Evolutionary conservation across 108 stramenopile genomes (phyloP).

Genomic region (Fragilaria crotonensis): DNA sequence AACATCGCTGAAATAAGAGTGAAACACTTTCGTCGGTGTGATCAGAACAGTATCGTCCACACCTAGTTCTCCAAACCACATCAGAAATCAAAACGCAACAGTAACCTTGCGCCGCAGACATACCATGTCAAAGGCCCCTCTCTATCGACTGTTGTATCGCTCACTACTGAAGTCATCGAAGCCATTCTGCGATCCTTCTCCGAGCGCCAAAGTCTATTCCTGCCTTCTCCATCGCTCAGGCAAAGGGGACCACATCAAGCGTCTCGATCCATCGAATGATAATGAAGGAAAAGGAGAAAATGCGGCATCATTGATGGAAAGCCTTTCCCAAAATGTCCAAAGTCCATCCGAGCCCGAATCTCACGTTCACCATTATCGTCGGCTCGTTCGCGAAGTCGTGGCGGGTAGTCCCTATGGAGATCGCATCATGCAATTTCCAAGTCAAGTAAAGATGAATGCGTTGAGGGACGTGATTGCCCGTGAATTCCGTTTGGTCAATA

Average conservation of each 20-base stretch:
- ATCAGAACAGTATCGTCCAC: too few species aligned
- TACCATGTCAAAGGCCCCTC: not conserved
- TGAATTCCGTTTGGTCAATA: slow-evolving; percentile 51
- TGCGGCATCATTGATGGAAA: not conserved
- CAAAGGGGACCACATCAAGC: slow-evolving; percentile 48
- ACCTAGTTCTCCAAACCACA: too few species aligned
- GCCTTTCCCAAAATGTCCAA: not conserved
- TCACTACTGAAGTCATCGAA: slow-evolving; percentile 57
- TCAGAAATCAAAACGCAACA: too few species aligned
- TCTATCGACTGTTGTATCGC: slow-evolving; percentile 39
- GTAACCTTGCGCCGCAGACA: too few species aligned
- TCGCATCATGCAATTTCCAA: slow-evolving; percentile 28
- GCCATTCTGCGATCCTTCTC: slow-evolving; percentile 47
- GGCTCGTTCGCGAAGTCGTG: slow-evolving; percentile 62
- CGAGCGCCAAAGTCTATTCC: slow-evolving; percentile 30
- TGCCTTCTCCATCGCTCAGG: slow-evolving; percentile 59
- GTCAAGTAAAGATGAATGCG: slow-evolving; percentile 10
- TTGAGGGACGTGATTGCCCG: slow-evolving; percentile 49
- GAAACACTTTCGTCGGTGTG: too few species aligned
- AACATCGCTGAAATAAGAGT: too few species aligned
- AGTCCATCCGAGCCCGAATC: not conserved
- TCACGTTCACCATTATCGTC: slow-evolving; percentile 16
- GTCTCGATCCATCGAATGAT: slow-evolving; percentile 5
- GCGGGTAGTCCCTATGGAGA: slow-evolving; percentile 22
- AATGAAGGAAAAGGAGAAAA: slow-evolving; percentile 15